Evolutionary conservation across 306 rosid genomes (phyloP).

Genomic region (Lagenaria siceraria): DNA sequence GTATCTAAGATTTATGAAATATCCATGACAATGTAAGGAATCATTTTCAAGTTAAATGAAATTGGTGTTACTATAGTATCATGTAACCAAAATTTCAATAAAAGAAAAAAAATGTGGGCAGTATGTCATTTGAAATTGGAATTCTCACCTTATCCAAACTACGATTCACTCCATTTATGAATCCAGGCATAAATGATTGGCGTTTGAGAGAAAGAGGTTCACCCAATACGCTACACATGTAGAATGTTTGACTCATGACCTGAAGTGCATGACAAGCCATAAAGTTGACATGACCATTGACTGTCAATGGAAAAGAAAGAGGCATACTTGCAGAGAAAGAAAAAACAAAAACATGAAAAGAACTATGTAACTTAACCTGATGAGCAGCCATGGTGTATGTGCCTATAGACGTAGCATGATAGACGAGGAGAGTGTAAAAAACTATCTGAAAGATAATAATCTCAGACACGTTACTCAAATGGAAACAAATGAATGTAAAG

Average conservation of each 20-base stretch:
- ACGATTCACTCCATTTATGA: slow-evolving; percentile 46
- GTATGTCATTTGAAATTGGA: background rate
- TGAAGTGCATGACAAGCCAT: slow-evolving; percentile 22
- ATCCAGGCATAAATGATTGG: slow-evolving; percentile 85
- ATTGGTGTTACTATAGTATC: background rate
- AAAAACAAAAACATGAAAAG: background rate
- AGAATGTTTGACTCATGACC: slow-evolving; percentile 82
- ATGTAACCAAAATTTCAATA: background rate
- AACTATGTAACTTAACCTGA: slow-evolving; percentile 38
- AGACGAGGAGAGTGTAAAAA: slow-evolving; percentile 61
- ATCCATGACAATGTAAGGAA: background rate
- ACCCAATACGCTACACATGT: slow-evolving; percentile 83
- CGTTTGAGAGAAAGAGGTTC: slow-evolving; percentile 98
- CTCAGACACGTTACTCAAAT: background rate
- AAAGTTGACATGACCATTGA: slow-evolving; percentile 10
- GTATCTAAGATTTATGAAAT: background rate
- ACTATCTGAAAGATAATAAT: slow-evolving; percentile 45
- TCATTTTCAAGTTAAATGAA: background rate
- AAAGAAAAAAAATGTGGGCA: background rate
- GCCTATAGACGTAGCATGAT: slow-evolving; percentile 79
- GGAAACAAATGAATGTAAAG: background rate
- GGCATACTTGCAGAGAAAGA: slow-evolving; percentile 7
- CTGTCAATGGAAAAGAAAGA: slow-evolving; percentile 11
- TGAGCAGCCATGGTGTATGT: slow-evolving; percentile 85
- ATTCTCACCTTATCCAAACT: slow-evolving; percentile 59